Evolutionary conservation across 78 protist species (phyloP), one percentile per base, ranked within the genome.

Genomic region (Dictyostelium citrinum): DNA sequence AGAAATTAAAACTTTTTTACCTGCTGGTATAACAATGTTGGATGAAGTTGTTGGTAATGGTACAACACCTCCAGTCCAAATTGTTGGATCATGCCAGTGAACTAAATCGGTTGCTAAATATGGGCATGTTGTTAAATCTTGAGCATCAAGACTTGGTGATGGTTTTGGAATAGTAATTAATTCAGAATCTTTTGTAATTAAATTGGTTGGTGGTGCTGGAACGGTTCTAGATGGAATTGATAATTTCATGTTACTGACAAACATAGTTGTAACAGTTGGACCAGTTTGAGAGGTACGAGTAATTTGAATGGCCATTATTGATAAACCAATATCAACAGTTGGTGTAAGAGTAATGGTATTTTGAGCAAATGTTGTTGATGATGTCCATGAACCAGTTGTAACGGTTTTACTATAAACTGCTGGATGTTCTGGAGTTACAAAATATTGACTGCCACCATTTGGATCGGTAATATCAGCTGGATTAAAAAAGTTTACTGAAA

Each of bases 21-120:
- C 37, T 0, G 70, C 90, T 37, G 95, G 95, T 17, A 91, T 22
- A 12, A 82, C 37, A 5, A 91, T 91, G 7, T 45, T 76, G 0
- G 35, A 22, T 7, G 78, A 55, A 4, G 64, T 55, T 55, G 64
- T 4, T 31, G 83, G 86, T 11, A 45, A 58, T 33, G 95, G 95
- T 8, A 91, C 90, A 3, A 27, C 1, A 77, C 84, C 91, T 9
- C 55, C 27, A 5, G 24, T 55, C 95, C 95, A 91, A 14, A 90
- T 91, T 0, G 61, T 17, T 70, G 90, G 83, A 12, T 83, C 75
- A 5, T 91, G 95, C 95, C 95, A 91, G 27, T 83, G 84, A 4
- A 75, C 55, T 1, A 91, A 24, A 33, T 27, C 82, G 37, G 74
- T 46, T 5, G 20, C 41, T 0, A 83, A 68, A 20, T 91, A 51